Base-by-base conservation (phyloP, 306 rosid species). In the Myrica gale region DNA sequence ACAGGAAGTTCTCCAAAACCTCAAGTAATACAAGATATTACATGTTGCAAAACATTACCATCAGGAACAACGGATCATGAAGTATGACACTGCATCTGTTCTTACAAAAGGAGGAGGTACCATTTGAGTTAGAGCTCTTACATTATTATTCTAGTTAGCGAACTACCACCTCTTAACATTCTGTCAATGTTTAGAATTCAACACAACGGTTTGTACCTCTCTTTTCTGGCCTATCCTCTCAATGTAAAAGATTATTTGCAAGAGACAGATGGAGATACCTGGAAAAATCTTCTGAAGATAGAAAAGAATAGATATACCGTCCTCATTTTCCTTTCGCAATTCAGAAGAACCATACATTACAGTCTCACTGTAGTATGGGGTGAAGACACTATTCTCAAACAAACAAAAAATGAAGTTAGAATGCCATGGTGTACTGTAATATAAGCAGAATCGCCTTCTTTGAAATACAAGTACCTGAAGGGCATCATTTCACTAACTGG, bases 281-380 rank as follows among this genome's bases (percentile, higher is more conserved):
- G 98, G 98, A 90, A 89, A 95, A 80, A 95, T 92, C 89, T 95
- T 95, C 85, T 95, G 98, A 60, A 95, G 96, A 84, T 95, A 95
- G 89, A 95, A 95, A 80, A 95, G 86, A 82, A 75, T 82, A 74
- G 97, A 90, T 78, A 95, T 88, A 76, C 98, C 98, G 85, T 95
- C 98, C 83, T 95, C 98, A 47, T 95, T 95, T 88, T 95, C 98
- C 80, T 80, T 84, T 70, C 85, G 84, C 88, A 95, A 80, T 76
- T 95, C 97, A 0, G 97, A 90, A 63, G 86, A 84, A 74, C 97
- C 87, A 81, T 95, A 95, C 16, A 95, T 90, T 74, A 95, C 98
- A 43, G 98, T 95, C 87, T 95, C 98, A 62, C 97, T 95, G 76
- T 95, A 95, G 90, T 95, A 95, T 23, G 98, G 98, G 54, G 98